Base-by-base conservation (phyloP, 345 rosid genomes). In the Anastatica hierochuntica region DNA sequence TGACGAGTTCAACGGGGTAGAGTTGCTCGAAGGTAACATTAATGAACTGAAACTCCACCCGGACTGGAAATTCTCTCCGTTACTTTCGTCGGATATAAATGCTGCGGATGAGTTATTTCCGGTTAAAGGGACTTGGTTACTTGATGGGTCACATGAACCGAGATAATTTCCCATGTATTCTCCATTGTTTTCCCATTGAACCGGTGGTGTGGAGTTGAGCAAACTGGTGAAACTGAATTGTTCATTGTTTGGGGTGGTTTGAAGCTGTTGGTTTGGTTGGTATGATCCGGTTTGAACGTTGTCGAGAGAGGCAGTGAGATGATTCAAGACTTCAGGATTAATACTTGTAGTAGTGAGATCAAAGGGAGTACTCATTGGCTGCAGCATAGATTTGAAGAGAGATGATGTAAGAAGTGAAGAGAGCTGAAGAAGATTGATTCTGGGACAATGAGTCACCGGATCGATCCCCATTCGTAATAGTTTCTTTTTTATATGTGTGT, bases 391-490 rank as follows among this genome's bases (percentile, higher is more conserved):
- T 53, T 53, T 52, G 44, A 59, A 67, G 44, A 67, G 49, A 5
- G 66, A 39, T 34, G 72, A 67, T 17, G 56, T 67, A 8, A 67
- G 62, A 11, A 60, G 17, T 8, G 72, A 53, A 9, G 66, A 67
- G 57, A 67, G 72, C 8, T 67, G 72, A 19, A 46, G 72, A 33
- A 67, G 56, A 60, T 53, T 60, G 10, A 67, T 38, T 6, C 66
- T 24, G 4, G 72, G 72, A 60, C 62, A 67, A 42, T 85, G 95
- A 43, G 95, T 85, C 71, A 76, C 78, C 14, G 95, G 90, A 68
- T 85, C 95, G 50, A 77, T 61, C n/a, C 95, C 95, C 95, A 85
- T 82, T 67, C 82, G 77, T 54, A 82, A 71, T 62, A 85, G 74
- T 67, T 79, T 82, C 75, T 79, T 82, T 63, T 76, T 79, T 54